A percentile compares a stretch with the other conserved stretches of the same genome.
Evolutionary conservation across 352 stramenopile species (phyloP).

Genomic region (Pythium grandisporangium): DNA sequence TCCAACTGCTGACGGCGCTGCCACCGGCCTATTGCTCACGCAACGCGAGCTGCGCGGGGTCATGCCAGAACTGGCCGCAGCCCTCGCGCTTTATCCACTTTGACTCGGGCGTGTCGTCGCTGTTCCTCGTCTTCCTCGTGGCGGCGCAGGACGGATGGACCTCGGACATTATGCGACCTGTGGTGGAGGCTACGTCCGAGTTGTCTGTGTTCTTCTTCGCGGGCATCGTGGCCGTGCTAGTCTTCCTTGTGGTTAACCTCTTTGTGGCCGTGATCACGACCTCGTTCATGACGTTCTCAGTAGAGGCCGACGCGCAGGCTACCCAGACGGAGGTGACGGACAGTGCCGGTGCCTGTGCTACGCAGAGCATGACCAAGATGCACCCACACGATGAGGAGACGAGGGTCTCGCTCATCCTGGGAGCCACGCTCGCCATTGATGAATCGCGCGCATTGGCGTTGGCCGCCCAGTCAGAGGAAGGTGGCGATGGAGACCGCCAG

Average conservation of each 20-base stretch:
- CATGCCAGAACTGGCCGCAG: conserved; percentile 17
- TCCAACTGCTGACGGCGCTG: conserved; percentile 24
- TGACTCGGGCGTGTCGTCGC: conserved; percentile 47
- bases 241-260: conserved; percentile 77
- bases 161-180: conserved; percentile 68
- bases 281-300: conserved; percentile 75
- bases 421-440: conserved; percentile 67
- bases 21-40: conserved; percentile 41
- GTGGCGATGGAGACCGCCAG: neutral
- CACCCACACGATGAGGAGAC: conserved; percentile 50
- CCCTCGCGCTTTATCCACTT: conserved; percentile 59
- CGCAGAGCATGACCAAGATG: conserved; percentile 30
- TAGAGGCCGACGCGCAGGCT: conserved; percentile 14
- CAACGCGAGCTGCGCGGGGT: conserved; percentile 25
- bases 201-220: conserved; percentile 60
- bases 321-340: neutral
- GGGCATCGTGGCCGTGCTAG: conserved; percentile 60
- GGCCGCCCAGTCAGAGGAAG: neutral
- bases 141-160: conserved; percentile 75
- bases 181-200: conserved; percentile 46
- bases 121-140: conserved; percentile 76
- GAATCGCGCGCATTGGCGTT: conserved; percentile 17
- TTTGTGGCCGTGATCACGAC: conserved; percentile 82
- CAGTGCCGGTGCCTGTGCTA: conserved; percentile 12
- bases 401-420: conserved; percentile 77